A percentile compares a stretch with the other conserved stretches of the same genome.
Evolutionary conservation across 1,284 basidiomycete genomes (phyloP).

Genomic region (Cryptococcus sp.): DNA sequence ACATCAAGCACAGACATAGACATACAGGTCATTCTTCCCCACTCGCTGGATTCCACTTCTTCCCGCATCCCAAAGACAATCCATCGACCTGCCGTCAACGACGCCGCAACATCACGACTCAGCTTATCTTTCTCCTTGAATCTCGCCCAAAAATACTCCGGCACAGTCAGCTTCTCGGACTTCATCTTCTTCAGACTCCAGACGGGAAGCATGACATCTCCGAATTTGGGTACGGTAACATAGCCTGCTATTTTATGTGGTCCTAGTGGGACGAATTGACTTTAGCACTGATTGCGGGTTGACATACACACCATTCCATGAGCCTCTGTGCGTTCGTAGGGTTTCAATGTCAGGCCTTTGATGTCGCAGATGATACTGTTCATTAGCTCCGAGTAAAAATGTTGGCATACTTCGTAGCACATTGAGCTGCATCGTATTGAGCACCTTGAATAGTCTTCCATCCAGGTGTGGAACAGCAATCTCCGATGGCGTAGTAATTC

Average conservation of each 20-base stretch:
- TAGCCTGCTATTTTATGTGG: slow-evolving; percentile 23
- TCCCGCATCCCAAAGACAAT: not conserved
- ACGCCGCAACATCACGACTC: not conserved
- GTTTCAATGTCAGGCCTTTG: slow-evolving; percentile 24
- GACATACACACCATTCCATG: slow-evolving; percentile 11
- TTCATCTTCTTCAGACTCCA: slow-evolving; percentile 25
- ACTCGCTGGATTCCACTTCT: not conserved
- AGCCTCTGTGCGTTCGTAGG: slow-evolving; percentile 14
- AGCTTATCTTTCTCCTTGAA: slow-evolving; percentile 19
- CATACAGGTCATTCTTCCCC: no score
- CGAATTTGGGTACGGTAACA: slow-evolving; percentile 25
- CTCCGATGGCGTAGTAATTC: slow-evolving; percentile 45
- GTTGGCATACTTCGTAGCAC: no score
- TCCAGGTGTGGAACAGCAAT: slow-evolving; percentile 32
- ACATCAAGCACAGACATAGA: no score
- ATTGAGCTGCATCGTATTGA: slow-evolving; percentile 8
- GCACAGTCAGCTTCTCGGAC: slow-evolving; percentile 15
- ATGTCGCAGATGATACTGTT: slow-evolving; percentile 29
- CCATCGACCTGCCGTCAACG: not conserved
- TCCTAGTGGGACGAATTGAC: slow-evolving; percentile 32
- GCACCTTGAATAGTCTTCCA: slow-evolving; percentile 40
- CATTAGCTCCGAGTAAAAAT: not conserved
- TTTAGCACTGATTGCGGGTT: not conserved
- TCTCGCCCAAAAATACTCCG: slow-evolving; percentile 7
- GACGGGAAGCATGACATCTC: slow-evolving; percentile 14